These are phyloP conservation scores for Phytopythium aichiense DNA, from an alignment of 352 stramenopile genomes.

Conservation along the genomic window DNA sequence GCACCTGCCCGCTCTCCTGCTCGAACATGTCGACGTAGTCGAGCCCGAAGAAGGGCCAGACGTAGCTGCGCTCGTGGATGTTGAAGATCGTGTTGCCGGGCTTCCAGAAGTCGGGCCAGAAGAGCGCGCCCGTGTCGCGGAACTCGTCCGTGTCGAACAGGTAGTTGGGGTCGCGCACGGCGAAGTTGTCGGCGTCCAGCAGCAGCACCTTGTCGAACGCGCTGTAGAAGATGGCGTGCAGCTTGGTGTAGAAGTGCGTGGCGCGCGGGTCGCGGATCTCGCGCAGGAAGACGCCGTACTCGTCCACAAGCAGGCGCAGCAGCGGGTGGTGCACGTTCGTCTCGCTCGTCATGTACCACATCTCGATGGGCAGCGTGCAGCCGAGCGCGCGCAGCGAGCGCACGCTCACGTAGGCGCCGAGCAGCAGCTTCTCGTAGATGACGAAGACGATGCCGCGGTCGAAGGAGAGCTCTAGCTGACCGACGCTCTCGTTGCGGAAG, in stretches of 20 bases:
- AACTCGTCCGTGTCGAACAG: slow-evolving; percentile 44
- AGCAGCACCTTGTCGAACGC: slow-evolving; percentile 44
- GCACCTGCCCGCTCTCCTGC: slow-evolving; percentile 59
- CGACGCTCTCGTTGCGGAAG: slow-evolving; percentile 21
- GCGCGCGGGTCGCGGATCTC: slow-evolving; percentile 23
- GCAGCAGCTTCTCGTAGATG: slow-evolving; percentile 54
- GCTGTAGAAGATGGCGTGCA: slow-evolving; percentile 46
- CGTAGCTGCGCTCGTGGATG: slow-evolving; percentile 35
- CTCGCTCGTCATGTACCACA: slow-evolving; percentile 43
- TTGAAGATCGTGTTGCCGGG: slow-evolving; percentile 57
- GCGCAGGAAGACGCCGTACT: slow-evolving; percentile 16
- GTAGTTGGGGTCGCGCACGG: slow-evolving; percentile 47
- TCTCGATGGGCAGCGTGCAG: slow-evolving; percentile 44
- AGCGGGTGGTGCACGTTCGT: slow-evolving; percentile 22
- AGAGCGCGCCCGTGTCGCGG: slow-evolving; percentile 35
- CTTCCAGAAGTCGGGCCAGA: slow-evolving; percentile 69
- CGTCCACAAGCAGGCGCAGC: slow-evolving; percentile 17
- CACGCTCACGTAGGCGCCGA: slow-evolving; percentile 55
- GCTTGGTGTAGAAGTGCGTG: slow-evolving; percentile 43
- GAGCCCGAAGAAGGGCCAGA: slow-evolving; percentile 47
- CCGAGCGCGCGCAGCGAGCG: slow-evolving; percentile 22
- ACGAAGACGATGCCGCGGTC: slow-evolving; percentile 53
- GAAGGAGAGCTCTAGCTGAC: slow-evolving; percentile 26
- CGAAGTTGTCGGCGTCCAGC: slow-evolving; percentile 58
- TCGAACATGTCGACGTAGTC: slow-evolving; percentile 62